Conservation (phyloP, 805 yeast species). For the Myxozyma kluyveri region DNA sequence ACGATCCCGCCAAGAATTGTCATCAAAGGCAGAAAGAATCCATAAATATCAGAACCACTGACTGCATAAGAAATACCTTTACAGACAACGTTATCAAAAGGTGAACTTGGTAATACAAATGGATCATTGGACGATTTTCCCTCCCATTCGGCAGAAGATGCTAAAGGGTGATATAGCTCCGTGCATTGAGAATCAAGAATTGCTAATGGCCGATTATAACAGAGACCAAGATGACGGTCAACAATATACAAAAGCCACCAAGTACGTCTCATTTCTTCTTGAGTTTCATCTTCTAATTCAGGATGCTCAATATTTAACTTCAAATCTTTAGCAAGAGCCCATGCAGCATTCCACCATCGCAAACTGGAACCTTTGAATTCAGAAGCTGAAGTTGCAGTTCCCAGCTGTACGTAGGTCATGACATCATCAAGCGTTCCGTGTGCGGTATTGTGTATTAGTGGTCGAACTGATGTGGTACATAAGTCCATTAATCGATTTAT, state of each 20-base stretch:
- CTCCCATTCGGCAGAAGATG: slow-evolving; percentile 38
- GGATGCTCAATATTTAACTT: slow-evolving; percentile 34
- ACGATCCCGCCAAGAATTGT: slow-evolving; percentile 38
- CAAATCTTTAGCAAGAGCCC: slow-evolving; percentile 36
- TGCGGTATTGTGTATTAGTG: slow-evolving; percentile 29
- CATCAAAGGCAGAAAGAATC: slow-evolving; percentile 42
- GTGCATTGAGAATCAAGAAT: slow-evolving; percentile 39
- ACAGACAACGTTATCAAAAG: slow-evolving; percentile 1
- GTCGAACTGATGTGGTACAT: slow-evolving; percentile 31
- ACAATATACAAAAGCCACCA: slow-evolving; percentile 45
- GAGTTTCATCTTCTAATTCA: slow-evolving; percentile 33
- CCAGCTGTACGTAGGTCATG: slow-evolving; percentile 36
- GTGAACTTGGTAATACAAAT: slow-evolving; percentile 6
- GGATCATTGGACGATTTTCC: slow-evolving; percentile 7
- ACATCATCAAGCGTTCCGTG: slow-evolving; percentile 36
- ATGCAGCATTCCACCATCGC: slow-evolving; percentile 38
- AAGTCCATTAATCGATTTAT: slow-evolving; percentile 33
- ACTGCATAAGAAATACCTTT: slow-evolving; percentile 34
- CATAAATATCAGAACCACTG: slow-evolving; percentile 41
- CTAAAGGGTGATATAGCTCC: slow-evolving; percentile 37
- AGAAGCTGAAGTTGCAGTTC: slow-evolving; percentile 37
- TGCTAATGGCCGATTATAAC: slow-evolving; percentile 39
- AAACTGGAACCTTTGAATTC: slow-evolving; percentile 37
- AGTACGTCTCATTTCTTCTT: slow-evolving; percentile 44
- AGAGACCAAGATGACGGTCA: slow-evolving; percentile 42